phyloP scores from a whole-genome alignment of 2,329 filamentous ascomycete genomes.

The Juglanconis sp. region DNA sequence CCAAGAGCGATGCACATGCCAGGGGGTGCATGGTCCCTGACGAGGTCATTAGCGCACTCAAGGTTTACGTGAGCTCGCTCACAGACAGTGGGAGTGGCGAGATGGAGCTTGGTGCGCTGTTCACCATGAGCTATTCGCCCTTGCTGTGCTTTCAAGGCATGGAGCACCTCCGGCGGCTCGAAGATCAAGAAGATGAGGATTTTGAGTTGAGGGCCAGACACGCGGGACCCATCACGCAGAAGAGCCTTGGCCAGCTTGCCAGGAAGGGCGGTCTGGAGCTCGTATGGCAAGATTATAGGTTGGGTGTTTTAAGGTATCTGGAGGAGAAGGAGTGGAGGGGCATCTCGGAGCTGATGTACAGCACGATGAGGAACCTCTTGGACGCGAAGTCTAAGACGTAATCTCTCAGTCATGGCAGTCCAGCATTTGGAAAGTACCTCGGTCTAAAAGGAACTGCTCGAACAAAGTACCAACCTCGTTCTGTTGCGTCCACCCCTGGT shows the following conservation, averaged over 20 bases:
- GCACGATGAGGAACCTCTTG: slow-evolving; percentile 74
- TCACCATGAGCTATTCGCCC: slow-evolving; percentile 59
- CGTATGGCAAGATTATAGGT: slow-evolving; percentile 71
- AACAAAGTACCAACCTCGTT: neutral
- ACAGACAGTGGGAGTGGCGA: slow-evolving; percentile 34
- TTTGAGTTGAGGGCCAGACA: slow-evolving; percentile 48
- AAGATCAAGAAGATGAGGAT: slow-evolving; percentile 49
- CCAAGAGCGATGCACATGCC: slow-evolving; percentile 59
- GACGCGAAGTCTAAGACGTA: slow-evolving; percentile 35
- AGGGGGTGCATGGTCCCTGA: slow-evolving; percentile 50
- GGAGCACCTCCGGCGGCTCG: slow-evolving; percentile 51
- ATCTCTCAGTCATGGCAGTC: neutral
- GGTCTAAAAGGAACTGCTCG: neutral
- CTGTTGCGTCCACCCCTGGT: neutral
- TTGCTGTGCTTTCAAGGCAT: slow-evolving; percentile 55
- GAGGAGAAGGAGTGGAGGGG: slow-evolving; percentile 63
- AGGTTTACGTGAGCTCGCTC: slow-evolving; percentile 46
- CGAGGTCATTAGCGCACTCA: slow-evolving; percentile 42
- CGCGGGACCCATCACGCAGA: slow-evolving; percentile 67
- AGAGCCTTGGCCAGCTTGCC: slow-evolving; percentile 59
- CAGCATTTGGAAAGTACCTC: neutral
- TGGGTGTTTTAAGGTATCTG: slow-evolving; percentile 68
- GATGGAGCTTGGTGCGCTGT: slow-evolving; percentile 46
- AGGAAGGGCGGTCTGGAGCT: slow-evolving; percentile 64
- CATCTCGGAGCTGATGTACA: slow-evolving; percentile 70